Evolutionary conservation across 371 early-diverging fungal genomes (phyloP).

Genomic region (Chytridium lagenaria): DNA sequence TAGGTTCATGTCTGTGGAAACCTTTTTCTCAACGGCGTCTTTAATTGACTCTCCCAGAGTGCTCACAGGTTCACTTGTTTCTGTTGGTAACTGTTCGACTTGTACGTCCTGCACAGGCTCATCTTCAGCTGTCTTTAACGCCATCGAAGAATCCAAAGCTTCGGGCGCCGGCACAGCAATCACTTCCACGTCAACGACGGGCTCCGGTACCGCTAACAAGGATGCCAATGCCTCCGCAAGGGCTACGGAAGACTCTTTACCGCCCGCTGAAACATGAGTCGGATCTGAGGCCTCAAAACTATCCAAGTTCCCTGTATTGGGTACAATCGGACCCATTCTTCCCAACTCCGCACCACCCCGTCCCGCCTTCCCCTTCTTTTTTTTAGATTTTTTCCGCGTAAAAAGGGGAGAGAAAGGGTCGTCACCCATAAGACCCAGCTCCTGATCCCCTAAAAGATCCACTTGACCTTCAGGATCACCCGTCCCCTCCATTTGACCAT

Average conservation of each 20-base stretch:
- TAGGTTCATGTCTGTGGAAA: no score
- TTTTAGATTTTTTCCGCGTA: neutral
- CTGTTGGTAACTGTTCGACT: neutral
- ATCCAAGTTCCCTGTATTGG: constrained; percentile 12
- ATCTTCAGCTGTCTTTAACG: no score
- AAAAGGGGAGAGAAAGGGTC: neutral
- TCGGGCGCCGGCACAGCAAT: no score
- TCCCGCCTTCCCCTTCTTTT: neutral
- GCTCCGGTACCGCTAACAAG: neutral
- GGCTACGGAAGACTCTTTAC: neutral
- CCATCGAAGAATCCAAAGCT: no score
- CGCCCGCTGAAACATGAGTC: neutral
- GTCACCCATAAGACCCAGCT: neutral
- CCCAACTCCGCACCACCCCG: neutral
- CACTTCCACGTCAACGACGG: no score
- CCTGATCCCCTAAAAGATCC: no score
- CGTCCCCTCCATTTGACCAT: no score
- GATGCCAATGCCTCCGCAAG: neutral
- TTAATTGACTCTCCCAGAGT: no score
- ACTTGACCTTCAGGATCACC: no score
- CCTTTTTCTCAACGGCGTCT: no score
- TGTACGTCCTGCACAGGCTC: neutral
- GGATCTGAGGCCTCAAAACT: constrained; percentile 1
- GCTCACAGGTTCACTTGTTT: neutral
- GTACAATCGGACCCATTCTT: neutral